A percentile compares a stretch with the other conserved stretches of the same genome.
Conservation (phyloP, 2,329 filamentous ascomycete species). For the Neurospora crassa region DNA sequence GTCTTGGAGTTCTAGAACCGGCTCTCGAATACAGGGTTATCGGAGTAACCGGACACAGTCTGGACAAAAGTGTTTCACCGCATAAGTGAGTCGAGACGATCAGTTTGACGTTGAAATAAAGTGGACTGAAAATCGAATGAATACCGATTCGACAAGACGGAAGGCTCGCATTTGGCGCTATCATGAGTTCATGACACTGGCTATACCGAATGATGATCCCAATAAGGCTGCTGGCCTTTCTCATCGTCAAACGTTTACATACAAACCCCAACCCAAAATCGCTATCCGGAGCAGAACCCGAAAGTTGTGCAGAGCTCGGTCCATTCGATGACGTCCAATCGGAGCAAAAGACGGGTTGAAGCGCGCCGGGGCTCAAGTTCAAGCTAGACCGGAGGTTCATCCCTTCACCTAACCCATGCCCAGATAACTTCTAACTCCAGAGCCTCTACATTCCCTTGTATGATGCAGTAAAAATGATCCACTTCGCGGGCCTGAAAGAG, state of each 20-base stretch:
- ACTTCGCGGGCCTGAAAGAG: background rate
- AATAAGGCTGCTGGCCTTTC: background rate
- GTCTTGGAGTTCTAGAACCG: background rate
- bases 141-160: background rate
- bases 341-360: background rate
- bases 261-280: background rate
- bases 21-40: background rate
- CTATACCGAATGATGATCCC: background rate
- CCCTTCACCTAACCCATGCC: background rate
- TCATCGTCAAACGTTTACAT: background rate
- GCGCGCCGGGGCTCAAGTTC: background rate
- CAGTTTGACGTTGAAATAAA: background rate
- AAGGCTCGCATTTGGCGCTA: background rate
- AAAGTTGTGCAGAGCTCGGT: background rate
- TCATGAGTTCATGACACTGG: background rate
- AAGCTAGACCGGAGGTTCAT: background rate
- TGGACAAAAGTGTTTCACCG: background rate
- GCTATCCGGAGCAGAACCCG: background rate
- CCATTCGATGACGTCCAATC: background rate
- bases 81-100: background rate
- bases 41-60: background rate
- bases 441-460: too few species aligned
- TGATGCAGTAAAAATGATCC: too few species aligned
- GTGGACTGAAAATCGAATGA: background rate
- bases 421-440: background rate